Conservation (phyloP, 371 early-diverging fungal genomes). For the Chytridiales sp. region DNA sequence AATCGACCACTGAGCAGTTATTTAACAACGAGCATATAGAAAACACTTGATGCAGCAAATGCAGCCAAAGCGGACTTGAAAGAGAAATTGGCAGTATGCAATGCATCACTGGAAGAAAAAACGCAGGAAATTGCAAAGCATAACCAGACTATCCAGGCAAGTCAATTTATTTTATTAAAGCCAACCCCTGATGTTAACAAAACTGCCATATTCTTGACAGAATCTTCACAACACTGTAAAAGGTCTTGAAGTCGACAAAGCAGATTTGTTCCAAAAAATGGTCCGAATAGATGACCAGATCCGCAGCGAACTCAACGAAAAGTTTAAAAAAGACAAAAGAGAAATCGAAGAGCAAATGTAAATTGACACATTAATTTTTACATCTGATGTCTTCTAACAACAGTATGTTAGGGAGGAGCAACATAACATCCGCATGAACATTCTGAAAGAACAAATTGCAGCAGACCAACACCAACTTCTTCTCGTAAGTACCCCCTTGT, state of each 20-base stretch:
- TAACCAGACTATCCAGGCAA: conserved; percentile 13
- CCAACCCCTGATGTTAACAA: no score
- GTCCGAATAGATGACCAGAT: conserved; percentile 43
- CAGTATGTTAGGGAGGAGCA: conserved; percentile 30
- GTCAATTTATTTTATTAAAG: not conserved
- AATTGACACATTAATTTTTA: conserved; percentile 3
- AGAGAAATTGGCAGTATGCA: conserved; percentile 14
- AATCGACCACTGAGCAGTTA: not conserved
- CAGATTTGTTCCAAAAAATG: conserved; percentile 53
- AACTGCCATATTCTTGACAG: no score
- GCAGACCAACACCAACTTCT: not conserved
- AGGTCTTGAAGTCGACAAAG: conserved; percentile 45
- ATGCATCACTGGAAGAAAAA: conserved; percentile 28
- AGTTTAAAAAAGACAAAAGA: conserved; percentile 35
- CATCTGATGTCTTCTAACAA: conserved; percentile 4
- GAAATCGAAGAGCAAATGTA: conserved; percentile 23
- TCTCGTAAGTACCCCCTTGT: no score
- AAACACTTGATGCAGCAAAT: conserved; percentile 20
- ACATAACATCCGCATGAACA: conserved; percentile 4
- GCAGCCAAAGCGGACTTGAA: conserved; percentile 22
- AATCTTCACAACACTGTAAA: conserved; percentile 20
- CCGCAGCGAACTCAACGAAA: conserved; percentile 38
- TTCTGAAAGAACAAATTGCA: not conserved
- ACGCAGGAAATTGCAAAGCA: conserved; percentile 24
- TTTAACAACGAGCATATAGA: no score